Conservation (phyloP, 495 filamentous ascomycete species). For the Pyrenula massariospora region DNA sequence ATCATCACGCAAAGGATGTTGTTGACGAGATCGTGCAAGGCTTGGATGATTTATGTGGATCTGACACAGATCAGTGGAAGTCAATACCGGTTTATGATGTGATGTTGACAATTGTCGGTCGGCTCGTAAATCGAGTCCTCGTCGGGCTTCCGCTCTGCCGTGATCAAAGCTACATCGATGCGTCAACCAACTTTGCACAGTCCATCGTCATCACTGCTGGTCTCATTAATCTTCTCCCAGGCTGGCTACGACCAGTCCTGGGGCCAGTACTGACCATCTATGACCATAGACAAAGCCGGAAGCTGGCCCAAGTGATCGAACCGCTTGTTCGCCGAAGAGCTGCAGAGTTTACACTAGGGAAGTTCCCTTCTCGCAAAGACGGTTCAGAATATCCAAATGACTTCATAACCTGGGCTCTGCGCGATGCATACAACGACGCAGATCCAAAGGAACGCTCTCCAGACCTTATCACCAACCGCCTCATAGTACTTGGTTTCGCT, state of each 20-base stretch:
- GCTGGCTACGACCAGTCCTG: constrained; percentile 10
- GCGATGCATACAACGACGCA: no score
- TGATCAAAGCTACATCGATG: constrained; percentile 9
- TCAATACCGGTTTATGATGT: constrained; percentile 11
- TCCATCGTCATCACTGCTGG: no score
- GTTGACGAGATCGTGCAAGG: no score
- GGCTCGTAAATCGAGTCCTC: constrained; percentile 17
- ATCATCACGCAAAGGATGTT: no score
- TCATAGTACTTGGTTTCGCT: constrained; percentile 30
- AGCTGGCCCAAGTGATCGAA: constrained; percentile 7
- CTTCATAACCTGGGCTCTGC: no score
- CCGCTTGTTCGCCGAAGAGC: constrained; percentile 5
- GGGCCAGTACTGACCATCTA: constrained; percentile 5
- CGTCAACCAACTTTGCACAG: no score
- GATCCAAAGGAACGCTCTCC: no score
- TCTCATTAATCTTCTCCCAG: no score
- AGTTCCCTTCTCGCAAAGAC: constrained; percentile 3
- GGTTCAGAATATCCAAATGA: no score
- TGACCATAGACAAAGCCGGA: constrained; percentile 1
- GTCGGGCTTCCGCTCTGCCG: constrained; percentile 18
- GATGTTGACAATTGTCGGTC: constrained; percentile 16
- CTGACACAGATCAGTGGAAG: constrained; percentile 8
- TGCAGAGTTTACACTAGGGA: constrained; percentile 8
- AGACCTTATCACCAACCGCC: no score
- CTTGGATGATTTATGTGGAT: no score